These are phyloP conservation scores for Hyaloscypha bicolor DNA, from an alignment of 495 filamentous ascomycete genomes.

Conservation along the genomic window DNA sequence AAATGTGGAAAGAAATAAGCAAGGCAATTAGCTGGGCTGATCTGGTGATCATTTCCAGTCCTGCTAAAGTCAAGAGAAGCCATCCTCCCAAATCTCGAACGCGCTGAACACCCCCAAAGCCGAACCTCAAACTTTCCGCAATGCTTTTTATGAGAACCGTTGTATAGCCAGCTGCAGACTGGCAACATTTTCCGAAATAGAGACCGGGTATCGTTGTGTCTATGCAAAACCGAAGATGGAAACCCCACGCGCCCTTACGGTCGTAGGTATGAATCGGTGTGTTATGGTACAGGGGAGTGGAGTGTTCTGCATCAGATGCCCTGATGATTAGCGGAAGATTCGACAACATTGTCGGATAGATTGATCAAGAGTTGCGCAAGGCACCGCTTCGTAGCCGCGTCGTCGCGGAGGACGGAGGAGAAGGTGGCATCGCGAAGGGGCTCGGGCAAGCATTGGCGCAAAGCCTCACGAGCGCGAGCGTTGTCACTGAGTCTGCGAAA, in stretches of 20 bases:
- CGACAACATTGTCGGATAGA: constrained; percentile 85
- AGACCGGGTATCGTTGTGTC: constrained; percentile 36
- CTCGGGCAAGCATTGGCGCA: constrained; percentile 95
- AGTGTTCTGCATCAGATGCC: constrained; percentile 23
- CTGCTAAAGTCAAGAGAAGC: constrained; percentile 2
- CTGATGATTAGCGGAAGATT: constrained; percentile 32
- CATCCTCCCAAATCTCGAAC: constrained; percentile 3
- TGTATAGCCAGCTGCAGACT: constrained; percentile 31
- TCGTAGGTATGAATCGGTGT: constrained; percentile 24
- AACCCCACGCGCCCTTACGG: constrained; percentile 23
- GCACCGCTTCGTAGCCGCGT: constrained; percentile 97
- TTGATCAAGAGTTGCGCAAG: constrained; percentile 96
- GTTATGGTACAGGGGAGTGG: constrained; percentile 30
- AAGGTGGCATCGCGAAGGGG: constrained; percentile 97
- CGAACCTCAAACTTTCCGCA: constrained; percentile 20
- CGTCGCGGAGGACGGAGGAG: constrained; percentile 92
- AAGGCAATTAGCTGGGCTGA: constrained; percentile 10
- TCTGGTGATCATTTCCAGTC: constrained; percentile 5
- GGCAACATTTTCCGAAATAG: constrained; percentile 27
- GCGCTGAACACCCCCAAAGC: constrained; percentile 25
- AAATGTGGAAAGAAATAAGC: constrained; percentile 28
- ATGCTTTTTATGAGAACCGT: constrained; percentile 34
- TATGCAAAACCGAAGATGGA: constrained; percentile 38
- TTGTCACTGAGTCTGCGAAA: constrained; percentile 84
- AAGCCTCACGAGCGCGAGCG: constrained; percentile 89